A percentile compares a stretch with the other conserved stretches of the same genome.
Evolutionary conservation across 163 green algal species (phyloP).

Genomic region (Volvox carteri): DNA sequence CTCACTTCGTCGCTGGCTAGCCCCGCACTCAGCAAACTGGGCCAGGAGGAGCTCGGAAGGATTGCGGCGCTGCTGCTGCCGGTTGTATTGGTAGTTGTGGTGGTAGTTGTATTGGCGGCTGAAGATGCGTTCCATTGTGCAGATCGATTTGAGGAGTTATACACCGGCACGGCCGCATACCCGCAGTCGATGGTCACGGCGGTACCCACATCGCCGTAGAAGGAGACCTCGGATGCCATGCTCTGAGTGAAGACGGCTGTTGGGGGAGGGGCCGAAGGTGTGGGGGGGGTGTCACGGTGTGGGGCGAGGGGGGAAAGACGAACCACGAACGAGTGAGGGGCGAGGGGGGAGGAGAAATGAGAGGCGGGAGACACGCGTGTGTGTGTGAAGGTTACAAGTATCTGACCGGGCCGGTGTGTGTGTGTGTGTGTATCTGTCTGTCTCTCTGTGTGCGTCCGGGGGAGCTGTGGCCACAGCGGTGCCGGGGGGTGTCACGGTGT

Average conservation of each 20-base stretch:
- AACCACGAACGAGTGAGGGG: not conserved
- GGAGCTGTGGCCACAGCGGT: too few relatives aligned
- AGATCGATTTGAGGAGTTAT: not conserved
- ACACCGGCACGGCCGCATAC: not conserved
- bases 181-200: constrained; percentile 12
- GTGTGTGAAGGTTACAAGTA: too few relatives aligned
- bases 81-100: not conserved
- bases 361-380: not conserved
- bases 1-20: not conserved
- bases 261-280: too few relatives aligned
- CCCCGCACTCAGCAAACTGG: not conserved
- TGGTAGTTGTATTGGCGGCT: not conserved
- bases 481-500: not conserved
- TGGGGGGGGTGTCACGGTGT: not conserved
- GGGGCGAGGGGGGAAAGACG: not conserved
- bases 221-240: not conserved
- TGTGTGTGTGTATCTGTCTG: not conserved
- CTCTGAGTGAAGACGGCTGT: constrained; percentile 2
- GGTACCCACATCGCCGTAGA: not conserved
- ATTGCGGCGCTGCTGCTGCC: not conserved
- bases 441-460: too few relatives aligned
- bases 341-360: not conserved
- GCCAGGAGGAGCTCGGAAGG: not conserved
- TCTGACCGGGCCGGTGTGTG: not conserved
- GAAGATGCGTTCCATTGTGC: not conserved